Evolutionary conservation across 1,284 basidiomycete species (phyloP).

Genomic region (Megacollybia platyphylla): DNA sequence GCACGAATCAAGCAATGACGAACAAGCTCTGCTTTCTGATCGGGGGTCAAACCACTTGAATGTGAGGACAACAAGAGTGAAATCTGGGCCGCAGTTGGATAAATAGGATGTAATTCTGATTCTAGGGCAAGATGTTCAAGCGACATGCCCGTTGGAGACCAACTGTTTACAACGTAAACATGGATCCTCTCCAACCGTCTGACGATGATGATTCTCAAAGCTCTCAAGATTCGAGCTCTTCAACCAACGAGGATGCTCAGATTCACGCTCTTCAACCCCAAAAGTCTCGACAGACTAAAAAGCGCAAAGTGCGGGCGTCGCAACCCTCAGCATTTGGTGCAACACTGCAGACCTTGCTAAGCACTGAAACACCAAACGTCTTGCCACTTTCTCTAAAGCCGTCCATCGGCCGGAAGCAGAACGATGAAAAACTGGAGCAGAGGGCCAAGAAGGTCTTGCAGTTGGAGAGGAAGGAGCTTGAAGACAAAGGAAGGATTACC

Average conservation of each 20-base stretch:
- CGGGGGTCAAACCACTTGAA: conserved; percentile 45
- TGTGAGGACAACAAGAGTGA: conserved; percentile 47
- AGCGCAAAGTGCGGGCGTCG: conserved; percentile 70
- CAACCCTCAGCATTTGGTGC: conserved; percentile 61
- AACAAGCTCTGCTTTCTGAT: conserved; percentile 56
- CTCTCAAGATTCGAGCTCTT: conserved; percentile 15
- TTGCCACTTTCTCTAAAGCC: conserved; percentile 68
- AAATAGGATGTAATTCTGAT: conserved; percentile 66
- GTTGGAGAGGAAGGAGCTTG: conserved; percentile 61
- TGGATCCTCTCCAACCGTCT: conserved; percentile 27
- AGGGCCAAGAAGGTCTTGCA: conserved; percentile 58
- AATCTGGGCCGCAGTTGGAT: conserved; percentile 55
- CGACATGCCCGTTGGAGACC: neutral
- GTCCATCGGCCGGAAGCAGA: conserved; percentile 49
- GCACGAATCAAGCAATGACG: conserved; percentile 60
- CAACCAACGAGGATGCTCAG: conserved; percentile 47
- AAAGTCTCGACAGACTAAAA: conserved; percentile 68
- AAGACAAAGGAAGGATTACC: conserved; percentile 57
- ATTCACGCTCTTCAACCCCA: conserved; percentile 34
- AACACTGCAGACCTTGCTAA: conserved; percentile 55
- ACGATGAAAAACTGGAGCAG: conserved; percentile 60
- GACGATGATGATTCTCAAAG: conserved; percentile 16
- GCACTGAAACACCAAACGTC: conserved; percentile 51
- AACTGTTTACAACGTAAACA: conserved; percentile 19
- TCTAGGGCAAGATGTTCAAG: conserved; percentile 45